phyloP scores from a whole-genome alignment of 352 stramenopile species.

The Phytophthora cactorum region DNA sequence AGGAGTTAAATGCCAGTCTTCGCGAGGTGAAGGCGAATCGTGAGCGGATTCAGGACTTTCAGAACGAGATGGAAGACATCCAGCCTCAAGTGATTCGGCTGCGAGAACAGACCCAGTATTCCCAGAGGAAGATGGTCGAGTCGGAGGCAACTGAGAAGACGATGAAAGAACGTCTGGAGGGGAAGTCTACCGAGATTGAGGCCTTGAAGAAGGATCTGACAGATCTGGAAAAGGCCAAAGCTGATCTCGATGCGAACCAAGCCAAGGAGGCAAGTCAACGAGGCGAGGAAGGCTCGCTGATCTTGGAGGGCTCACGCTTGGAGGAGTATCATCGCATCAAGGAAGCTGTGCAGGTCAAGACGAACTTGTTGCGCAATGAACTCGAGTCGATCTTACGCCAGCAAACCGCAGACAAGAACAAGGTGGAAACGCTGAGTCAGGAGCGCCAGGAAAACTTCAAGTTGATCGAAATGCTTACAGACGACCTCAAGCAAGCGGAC shows the following conservation, averaged over 20 bases:
- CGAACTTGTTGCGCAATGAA: conserved; percentile 70
- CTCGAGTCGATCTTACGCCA: conserved; percentile 74
- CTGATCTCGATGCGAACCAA: conserved; percentile 57
- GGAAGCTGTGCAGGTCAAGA: conserved; percentile 72
- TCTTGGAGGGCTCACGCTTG: conserved; percentile 67
- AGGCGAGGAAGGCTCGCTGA: conserved; percentile 52
- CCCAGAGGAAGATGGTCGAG: conserved; percentile 70
- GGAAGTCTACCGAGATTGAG: conserved; percentile 87
- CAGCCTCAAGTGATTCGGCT: conserved; percentile 81
- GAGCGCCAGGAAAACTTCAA: conserved; percentile 79
- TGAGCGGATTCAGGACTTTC: conserved; percentile 74
- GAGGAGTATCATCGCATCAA: conserved; percentile 90
- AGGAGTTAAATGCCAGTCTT: conserved; percentile 57
- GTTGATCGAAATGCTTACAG: conserved; percentile 61
- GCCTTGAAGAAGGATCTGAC: conserved; percentile 74
- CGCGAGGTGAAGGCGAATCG: conserved; percentile 70
- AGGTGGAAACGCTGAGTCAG: conserved; percentile 72
- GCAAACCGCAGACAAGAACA: conserved; percentile 72
- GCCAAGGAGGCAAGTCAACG: conserved; percentile 38
- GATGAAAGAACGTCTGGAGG: conserved; percentile 80
- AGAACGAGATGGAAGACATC: conserved; percentile 88
- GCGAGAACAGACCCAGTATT: conserved; percentile 91
- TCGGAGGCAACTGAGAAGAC: conserved; percentile 51
- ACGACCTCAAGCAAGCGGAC: conserved; percentile 67
- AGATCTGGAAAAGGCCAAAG: conserved; percentile 67